phyloP scores from a whole-genome alignment of 2,329 filamentous ascomycete genomes.

The Chrysoporthe austroafricana region DNA sequence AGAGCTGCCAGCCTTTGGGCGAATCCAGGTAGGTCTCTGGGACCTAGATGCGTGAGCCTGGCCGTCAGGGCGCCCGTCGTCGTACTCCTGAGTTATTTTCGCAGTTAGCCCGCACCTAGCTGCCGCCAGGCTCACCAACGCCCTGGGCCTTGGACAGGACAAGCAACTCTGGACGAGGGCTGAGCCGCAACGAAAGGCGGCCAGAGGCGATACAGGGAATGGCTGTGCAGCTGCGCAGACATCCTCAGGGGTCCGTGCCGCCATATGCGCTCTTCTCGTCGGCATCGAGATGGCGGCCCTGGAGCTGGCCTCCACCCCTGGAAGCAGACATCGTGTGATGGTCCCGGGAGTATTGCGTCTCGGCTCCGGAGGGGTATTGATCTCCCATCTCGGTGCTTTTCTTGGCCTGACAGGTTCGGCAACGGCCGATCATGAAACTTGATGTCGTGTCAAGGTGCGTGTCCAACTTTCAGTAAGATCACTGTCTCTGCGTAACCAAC shows the following conservation, averaged over 20 bases:
- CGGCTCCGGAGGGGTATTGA: conserved; percentile 32
- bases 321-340: conserved; percentile 16
- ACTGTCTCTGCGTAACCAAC: conserved; percentile 29
- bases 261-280: conserved; percentile 17
- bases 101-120: conserved; percentile 22
- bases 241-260: not conserved
- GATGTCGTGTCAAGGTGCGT: conserved; percentile 26
- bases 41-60: conserved; percentile 38
- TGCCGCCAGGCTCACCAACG: conserved; percentile 12
- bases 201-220: conserved; percentile 9
- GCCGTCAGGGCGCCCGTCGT: conserved; percentile 34
- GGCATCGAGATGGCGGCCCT: conserved; percentile 17
- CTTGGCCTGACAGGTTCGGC: conserved; percentile 36
- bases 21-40: conserved; percentile 39
- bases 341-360: conserved; percentile 30
- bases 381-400: conserved; percentile 29
- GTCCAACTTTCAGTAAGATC: conserved; percentile 25
- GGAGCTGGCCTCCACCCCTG: conserved; percentile 20
- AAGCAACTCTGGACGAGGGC: conserved; percentile 18
- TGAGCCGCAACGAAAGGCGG: conserved; percentile 14
- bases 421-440: conserved; percentile 36
- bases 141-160: conserved; percentile 15
- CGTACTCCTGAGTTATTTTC: conserved; percentile 26
- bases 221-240: not conserved
- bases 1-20: conserved; percentile 40